phyloP scores from a whole-genome alignment of 805 yeast species.

The Wickerhamiella australiensis region DNA sequence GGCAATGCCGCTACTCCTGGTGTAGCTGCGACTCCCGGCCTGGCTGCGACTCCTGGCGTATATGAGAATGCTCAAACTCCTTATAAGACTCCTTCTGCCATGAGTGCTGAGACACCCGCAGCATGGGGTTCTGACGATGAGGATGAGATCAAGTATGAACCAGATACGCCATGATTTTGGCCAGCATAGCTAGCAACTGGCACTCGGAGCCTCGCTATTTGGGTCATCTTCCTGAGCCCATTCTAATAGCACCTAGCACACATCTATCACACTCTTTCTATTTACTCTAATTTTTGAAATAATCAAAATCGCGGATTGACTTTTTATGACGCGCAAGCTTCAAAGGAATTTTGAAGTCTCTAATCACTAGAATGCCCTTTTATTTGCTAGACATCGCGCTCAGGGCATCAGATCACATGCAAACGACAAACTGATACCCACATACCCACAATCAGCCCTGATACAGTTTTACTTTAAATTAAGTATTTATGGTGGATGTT shows the following conservation, averaged over 20 bases:
- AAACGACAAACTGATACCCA: too few species aligned
- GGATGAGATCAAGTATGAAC: slow-evolving; percentile 29
- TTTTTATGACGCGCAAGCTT: too few species aligned
- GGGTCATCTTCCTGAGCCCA: background rate
- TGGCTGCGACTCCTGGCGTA: slow-evolving; percentile 29
- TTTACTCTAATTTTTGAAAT: background rate
- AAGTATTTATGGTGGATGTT: too few species aligned
- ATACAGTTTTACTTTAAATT: too few species aligned
- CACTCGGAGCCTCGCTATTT: background rate
- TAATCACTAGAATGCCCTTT: too few species aligned
- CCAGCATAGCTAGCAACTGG: too few species aligned
- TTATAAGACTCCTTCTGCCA: slow-evolving; percentile 24
- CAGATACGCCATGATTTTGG: slow-evolving; percentile 25
- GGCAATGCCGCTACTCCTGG: slow-evolving; percentile 30
- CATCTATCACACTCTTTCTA: background rate
- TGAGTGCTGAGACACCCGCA: slow-evolving; percentile 25
- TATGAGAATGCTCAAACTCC: slow-evolving; percentile 31
- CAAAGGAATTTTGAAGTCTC: too few species aligned
- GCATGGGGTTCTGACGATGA: slow-evolving; percentile 28
- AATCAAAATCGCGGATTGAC: background rate
- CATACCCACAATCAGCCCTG: too few species aligned
- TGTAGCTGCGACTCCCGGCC: slow-evolving; percentile 29
- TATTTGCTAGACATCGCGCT: too few species aligned
- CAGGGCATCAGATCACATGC: too few species aligned
- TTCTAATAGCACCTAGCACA: background rate